A percentile compares a stretch with the other conserved stretches of the same genome.
Conservation (phyloP, 805 yeast species). For the Candida dendrica region DNA sequence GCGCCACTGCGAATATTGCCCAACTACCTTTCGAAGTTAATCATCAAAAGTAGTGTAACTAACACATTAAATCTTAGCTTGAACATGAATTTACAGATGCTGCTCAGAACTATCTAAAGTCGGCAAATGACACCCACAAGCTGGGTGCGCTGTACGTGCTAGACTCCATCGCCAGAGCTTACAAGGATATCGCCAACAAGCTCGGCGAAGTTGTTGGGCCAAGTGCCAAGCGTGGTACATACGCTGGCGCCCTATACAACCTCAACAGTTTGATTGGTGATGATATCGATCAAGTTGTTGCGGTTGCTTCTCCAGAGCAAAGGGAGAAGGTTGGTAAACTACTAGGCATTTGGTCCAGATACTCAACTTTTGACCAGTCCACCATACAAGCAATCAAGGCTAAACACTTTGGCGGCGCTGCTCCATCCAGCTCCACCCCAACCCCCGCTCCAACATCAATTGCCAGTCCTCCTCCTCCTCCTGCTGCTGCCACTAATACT, state of each 20-base stretch:
- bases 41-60: not conserved
- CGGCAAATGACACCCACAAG: slow-evolving; percentile 73
- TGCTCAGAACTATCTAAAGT: slow-evolving; percentile 60
- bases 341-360: slow-evolving; percentile 88
- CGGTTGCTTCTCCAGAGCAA: slow-evolving; percentile 48
- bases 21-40: not conserved
- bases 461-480: slow-evolving; percentile 30
- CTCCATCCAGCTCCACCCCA: slow-evolving; percentile 8
- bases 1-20: not conserved
- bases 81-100: slow-evolving; percentile 52
- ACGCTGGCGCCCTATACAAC: slow-evolving; percentile 63
- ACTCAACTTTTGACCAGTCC: slow-evolving; percentile 63
- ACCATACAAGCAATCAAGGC: slow-evolving; percentile 48
- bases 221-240: slow-evolving; percentile 61
- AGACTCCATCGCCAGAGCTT: slow-evolving; percentile 87
- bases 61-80: slow-evolving; percentile 17
- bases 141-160: slow-evolving; percentile 86
- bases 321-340: slow-evolving; percentile 74
- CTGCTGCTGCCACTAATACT: slow-evolving; percentile 18
- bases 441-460: slow-evolving; percentile 57
- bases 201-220: slow-evolving; percentile 38
- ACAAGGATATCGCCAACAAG: slow-evolving; percentile 65
- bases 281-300: slow-evolving; percentile 55
- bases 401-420: slow-evolving; percentile 40
- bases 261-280: slow-evolving; percentile 59